phyloP scores from a whole-genome alignment of 495 filamentous ascomycete species.

The Xylaria sp. region DNA sequence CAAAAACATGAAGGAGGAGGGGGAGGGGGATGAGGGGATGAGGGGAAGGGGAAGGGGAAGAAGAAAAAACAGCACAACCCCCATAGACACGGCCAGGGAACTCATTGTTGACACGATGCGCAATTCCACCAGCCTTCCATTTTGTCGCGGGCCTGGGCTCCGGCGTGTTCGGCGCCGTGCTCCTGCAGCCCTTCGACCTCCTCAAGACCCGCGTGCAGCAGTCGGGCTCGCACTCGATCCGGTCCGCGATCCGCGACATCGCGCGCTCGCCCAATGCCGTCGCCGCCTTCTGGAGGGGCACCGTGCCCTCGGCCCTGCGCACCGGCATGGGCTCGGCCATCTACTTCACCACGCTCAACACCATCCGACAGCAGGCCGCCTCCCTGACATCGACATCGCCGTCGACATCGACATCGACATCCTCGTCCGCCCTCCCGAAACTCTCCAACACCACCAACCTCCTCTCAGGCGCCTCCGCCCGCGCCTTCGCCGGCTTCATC shows the following conservation, averaged over 20 bases:
- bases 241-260: constrained; percentile 74
- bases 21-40: too few species aligned
- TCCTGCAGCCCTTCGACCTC: constrained; percentile 95
- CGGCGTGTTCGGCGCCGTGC: constrained; percentile 82
- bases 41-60: too few species aligned
- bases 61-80: not conserved
- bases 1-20: too few species aligned
- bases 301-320: constrained; percentile 86
- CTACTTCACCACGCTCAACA: constrained; percentile 91
- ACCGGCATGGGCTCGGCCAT: constrained; percentile 92
- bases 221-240: constrained; percentile 66
- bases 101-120: constrained; percentile 20
- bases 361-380: constrained; percentile 74
- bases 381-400: constrained; percentile 49
- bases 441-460: constrained; percentile 88
- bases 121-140: constrained; percentile 65
- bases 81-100: too few species aligned
- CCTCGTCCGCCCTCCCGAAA: constrained; percentile 79
- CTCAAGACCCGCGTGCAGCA: constrained; percentile 97
- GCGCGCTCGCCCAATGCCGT: constrained; percentile 60
- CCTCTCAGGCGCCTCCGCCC: constrained; percentile 79
- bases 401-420: constrained; percentile 29
- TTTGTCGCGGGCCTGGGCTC: constrained; percentile 88
- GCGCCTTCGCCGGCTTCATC: constrained; percentile 83
- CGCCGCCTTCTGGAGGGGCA: constrained; percentile 90